A percentile compares a stretch with the other conserved stretches of the same genome.
Evolutionary conservation across 139 green algal species (phyloP).

Genomic region (Chlamydomonas sphaeroides): DNA sequence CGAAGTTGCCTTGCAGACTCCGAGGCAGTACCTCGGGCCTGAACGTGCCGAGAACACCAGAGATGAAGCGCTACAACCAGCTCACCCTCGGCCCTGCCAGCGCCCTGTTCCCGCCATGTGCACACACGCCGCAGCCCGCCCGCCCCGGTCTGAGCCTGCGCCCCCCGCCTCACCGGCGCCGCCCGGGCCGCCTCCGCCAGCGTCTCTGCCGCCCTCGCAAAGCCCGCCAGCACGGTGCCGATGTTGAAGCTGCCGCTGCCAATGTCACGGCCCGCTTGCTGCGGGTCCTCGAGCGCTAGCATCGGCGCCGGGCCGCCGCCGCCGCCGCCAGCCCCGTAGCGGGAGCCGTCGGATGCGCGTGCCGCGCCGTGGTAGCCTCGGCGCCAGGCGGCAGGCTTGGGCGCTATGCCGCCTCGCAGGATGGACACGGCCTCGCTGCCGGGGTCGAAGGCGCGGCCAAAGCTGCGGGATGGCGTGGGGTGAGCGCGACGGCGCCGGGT

Average conservation of each 20-base stretch:
- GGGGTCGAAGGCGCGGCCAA: constrained; percentile 53
- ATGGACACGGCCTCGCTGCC: constrained; percentile 64
- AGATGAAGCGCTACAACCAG: no score
- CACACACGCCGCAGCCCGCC: background rate
- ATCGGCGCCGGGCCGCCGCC: background rate
- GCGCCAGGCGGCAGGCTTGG: constrained; percentile 61
- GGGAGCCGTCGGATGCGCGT: background rate
- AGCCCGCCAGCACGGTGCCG: background rate
- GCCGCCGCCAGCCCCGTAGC: background rate
- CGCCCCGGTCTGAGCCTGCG: no score
- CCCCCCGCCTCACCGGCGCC: no score
- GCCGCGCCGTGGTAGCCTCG: background rate
- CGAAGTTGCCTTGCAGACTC: no score
- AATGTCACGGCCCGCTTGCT: constrained; percentile 19
- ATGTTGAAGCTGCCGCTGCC: background rate
- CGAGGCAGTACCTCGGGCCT: no score
- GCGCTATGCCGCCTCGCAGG: constrained; percentile 59
- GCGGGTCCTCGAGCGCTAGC: constrained; percentile 14
- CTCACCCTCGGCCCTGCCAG: no score
- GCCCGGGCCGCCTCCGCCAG: background rate
- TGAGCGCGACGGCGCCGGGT: no score
- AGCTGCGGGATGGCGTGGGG: no score
- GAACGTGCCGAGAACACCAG: no score
- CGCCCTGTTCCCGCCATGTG: no score
- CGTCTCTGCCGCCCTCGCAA: background rate